Conservation (phyloP, 495 filamentous ascomycete species). For the Xylaria scruposa region DNA sequence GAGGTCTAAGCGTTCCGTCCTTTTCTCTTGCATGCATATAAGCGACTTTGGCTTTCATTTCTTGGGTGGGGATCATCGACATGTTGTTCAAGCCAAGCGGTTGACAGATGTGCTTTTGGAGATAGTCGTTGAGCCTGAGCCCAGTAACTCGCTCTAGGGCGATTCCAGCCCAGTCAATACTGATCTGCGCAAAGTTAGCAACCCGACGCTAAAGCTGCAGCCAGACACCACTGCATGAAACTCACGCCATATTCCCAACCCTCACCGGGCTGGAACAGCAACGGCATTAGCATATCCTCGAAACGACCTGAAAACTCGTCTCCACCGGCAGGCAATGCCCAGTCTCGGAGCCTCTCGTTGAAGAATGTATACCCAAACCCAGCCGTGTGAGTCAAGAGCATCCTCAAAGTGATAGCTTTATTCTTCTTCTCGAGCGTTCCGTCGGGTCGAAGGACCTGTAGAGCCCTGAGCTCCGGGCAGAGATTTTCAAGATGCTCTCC, state of each 20-base stretch:
- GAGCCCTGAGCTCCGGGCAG: slow-evolving; percentile 22
- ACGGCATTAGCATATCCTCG: slow-evolving; percentile 57
- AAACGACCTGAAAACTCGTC: slow-evolving; percentile 58
- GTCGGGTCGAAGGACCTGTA: slow-evolving; percentile 28
- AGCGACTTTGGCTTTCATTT: slow-evolving; percentile 58
- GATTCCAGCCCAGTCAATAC: slow-evolving; percentile 67
- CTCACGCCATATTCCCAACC: slow-evolving; percentile 65
- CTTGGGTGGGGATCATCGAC: slow-evolving; percentile 58
- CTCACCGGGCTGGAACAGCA: slow-evolving; percentile 64
- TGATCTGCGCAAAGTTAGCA: slow-evolving; percentile 42
- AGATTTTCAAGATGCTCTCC: slow-evolving; percentile 48
- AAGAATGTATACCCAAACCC: slow-evolving; percentile 62
- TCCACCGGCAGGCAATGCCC: slow-evolving; percentile 51
- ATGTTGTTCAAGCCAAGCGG: slow-evolving; percentile 61
- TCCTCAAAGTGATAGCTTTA: slow-evolving; percentile 63
- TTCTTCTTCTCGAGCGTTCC: slow-evolving; percentile 59
- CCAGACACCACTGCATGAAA: background rate
- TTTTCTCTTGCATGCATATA: slow-evolving; percentile 54
- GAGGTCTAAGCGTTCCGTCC: slow-evolving; percentile 46
- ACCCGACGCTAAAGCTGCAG: background rate
- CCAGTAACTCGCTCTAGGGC: slow-evolving; percentile 60
- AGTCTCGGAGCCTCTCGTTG: slow-evolving; percentile 57
- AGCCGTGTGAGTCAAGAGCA: slow-evolving; percentile 67
- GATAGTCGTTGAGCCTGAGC: slow-evolving; percentile 59
- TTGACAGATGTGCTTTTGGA: slow-evolving; percentile 60